Conservation (phyloP, 202 grass and related monocot genomes). For the Bolboschoenoplectus hybrid region DNA sequence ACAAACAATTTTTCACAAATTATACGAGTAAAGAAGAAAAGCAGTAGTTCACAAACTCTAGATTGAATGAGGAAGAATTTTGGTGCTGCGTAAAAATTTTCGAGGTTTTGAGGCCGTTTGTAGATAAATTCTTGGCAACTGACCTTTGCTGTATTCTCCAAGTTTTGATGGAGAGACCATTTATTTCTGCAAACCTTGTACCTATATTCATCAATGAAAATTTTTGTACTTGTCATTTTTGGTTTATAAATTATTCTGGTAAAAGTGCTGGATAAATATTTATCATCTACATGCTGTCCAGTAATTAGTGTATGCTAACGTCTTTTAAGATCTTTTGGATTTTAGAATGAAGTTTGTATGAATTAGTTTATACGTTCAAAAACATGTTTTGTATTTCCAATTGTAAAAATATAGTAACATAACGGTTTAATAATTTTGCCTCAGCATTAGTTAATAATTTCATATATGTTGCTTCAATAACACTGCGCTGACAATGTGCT, state of each 20-base stretch:
- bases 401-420: not conserved
- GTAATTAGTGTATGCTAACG: not conserved
- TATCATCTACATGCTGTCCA: not conserved
- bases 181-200: not conserved
- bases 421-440: not conserved
- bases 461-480: not conserved
- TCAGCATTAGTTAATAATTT: not conserved
- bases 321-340: not conserved
- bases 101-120: slow-evolving; percentile 4
- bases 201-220: not conserved
- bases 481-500: not conserved
- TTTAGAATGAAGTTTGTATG: not conserved
- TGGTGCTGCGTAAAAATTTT: not conserved
- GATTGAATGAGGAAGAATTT: not conserved
- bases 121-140: slow-evolving; percentile 29
- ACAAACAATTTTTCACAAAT: not conserved
- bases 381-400: not conserved
- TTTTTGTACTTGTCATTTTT: slow-evolving; percentile 1
- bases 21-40: not conserved
- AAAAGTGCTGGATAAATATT: not conserved
- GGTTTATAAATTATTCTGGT: not conserved
- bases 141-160: not conserved
- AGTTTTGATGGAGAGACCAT: slow-evolving; percentile 16
- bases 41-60: not conserved
- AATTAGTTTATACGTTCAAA: not conserved